Percentiles rank a stretch among this genome's conserved stretches.
phyloP scores from a whole-genome alignment of 352 stramenopile species.

The Globisporangium barbulae region DNA sequence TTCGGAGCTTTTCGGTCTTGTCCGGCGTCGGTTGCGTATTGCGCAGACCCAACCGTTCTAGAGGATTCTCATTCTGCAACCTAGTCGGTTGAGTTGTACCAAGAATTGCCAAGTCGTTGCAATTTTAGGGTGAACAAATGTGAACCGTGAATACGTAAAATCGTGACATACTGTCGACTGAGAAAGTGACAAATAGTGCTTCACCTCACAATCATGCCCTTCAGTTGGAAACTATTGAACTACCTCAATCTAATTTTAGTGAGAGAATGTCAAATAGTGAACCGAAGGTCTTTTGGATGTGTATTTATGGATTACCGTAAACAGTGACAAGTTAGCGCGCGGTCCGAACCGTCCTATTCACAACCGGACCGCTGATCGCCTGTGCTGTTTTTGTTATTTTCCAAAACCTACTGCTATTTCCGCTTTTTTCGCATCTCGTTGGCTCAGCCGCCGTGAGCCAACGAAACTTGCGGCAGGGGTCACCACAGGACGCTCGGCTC shows the following conservation, averaged over 20 bases:
- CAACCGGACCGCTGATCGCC: conserved; percentile 1
- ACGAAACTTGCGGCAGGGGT: conserved; percentile 13
- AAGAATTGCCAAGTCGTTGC: not conserved
- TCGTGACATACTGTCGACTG: no score
- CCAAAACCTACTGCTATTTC: not conserved
- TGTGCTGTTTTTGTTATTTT: not conserved
- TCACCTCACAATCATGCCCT: no score
- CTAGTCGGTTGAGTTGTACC: no score
- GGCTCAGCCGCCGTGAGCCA: conserved; percentile 13
- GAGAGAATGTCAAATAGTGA: no score
- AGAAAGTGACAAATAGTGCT: no score
- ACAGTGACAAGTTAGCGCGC: no score
- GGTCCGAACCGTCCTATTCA: not conserved
- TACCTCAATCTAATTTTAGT: no score
- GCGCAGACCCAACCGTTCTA: conserved; percentile 13
- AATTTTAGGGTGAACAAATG: not conserved
- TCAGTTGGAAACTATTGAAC: no score
- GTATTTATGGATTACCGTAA: no score
- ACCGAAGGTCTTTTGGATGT: no score
- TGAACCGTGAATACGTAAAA: no score
- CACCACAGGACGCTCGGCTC: not conserved
- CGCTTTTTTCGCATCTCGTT: not conserved
- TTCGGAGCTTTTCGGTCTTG: conserved; percentile 6
- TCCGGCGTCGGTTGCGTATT: not conserved
- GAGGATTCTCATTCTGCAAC: conserved; percentile 7